Evolutionary conservation across 225 moss, liverwort and hornwort genomes (phyloP), one percentile per base, ranked within the genome.

Genomic region (Neckera pumila): DNA sequence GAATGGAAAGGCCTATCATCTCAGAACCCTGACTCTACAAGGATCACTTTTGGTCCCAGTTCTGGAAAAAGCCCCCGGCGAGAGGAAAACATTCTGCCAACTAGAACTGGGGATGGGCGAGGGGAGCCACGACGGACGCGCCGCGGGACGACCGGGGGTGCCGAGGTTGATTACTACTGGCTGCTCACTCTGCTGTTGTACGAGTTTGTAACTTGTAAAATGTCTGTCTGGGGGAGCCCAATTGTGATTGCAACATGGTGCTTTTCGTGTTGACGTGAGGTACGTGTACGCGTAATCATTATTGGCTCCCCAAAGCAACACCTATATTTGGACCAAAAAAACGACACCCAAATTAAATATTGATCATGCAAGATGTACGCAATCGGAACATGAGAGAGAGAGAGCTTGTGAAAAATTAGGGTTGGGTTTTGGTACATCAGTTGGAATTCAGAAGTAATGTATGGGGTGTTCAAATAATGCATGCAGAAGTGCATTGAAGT

Each of bases 271-370:
- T 58, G 79, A 40, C 28, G 4, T 57, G 77, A 40, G 18, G 79
- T 12, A 57, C 3, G 3, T 7, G 54, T 17, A 38, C 12, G 26
- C 3, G 2, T 57, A 58, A 79, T 57, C 58, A 79, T 58, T 40
- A 79, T 54, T 79, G 27, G 27, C 10, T 54, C 5, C 45, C 14
- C 11, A 17, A 79, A 79, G 38, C 7, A 57, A 36, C 53, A 13
- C 53, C 36, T 51, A 75, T 20, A 20, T 33, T 47, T 17, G 33
- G 13, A 13, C 2, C 7, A 3, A n/a, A 11, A 66, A n/a, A 67
- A n/a, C 0, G 0, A 12, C 21, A 67, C 12, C 0, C 0, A 21
- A 14, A 14, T 3, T 40, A 40, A 8, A 40, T 40, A 9, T 26
- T 42, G 26, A 15, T 8, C 14, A 26, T 26, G 14, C 0, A 26